A percentile compares a stretch with the other conserved stretches of the same genome.
Conservation (phyloP, 2,329 filamentous ascomycete genomes). For the Conoideocrella luteorostrata region DNA sequence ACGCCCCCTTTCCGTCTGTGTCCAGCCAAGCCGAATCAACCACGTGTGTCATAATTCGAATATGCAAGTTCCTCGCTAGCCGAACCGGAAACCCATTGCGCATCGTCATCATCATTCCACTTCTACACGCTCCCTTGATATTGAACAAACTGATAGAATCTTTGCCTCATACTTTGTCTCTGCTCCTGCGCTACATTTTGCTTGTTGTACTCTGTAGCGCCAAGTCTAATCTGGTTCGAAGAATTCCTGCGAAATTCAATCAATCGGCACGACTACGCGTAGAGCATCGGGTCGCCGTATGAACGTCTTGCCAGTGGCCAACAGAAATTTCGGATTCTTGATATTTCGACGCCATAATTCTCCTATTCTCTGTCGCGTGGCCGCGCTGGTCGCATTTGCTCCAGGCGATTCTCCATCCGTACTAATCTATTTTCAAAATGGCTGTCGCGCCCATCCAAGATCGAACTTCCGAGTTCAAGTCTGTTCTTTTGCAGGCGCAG, state of each 20-base stretch:
- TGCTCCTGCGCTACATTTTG: not conserved
- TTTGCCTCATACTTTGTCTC: not conserved
- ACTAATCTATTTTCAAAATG: conserved; percentile 34
- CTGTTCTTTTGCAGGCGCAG: conserved; percentile 81
- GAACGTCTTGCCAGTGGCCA: too few relatives aligned
- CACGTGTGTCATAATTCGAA: conserved; percentile 9
- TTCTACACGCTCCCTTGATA: not conserved
- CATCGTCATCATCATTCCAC: not conserved
- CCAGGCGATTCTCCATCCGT: not conserved
- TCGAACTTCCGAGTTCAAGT: conserved; percentile 90
- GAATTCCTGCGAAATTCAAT: not conserved
- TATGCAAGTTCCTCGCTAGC: not conserved
- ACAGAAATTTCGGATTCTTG: too few relatives aligned
- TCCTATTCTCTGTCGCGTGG: conserved; percentile 9
- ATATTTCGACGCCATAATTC: not conserved
- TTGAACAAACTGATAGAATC: not conserved
- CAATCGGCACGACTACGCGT: not conserved
- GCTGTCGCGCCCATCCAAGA: conserved; percentile 81
- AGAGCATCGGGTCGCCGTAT: too few relatives aligned
- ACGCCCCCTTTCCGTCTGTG: not conserved
- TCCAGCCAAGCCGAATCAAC: conserved; percentile 4
- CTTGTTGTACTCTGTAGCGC: not conserved
- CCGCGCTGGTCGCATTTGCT: conserved; percentile 30
- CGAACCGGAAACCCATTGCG: conserved; percentile 1
- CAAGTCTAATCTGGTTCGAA: not conserved